phyloP scores from a whole-genome alignment of 176 grass and related monocot genomes.

The Saccharum officinarum region DNA sequence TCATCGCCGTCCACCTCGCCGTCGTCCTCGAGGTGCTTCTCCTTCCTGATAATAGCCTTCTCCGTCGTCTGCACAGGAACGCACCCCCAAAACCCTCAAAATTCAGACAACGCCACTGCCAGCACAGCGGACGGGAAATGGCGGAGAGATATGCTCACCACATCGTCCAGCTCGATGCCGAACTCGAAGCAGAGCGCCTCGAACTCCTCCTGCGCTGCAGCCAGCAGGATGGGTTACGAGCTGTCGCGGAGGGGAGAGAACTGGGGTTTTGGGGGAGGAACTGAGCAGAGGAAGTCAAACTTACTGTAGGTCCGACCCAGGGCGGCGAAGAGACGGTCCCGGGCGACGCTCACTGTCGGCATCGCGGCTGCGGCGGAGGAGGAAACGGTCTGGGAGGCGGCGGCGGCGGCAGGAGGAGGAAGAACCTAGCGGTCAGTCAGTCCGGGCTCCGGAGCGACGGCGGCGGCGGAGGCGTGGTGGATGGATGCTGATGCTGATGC shows the following conservation, averaged over 20 bases:
- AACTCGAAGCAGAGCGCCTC: constrained; percentile 88
- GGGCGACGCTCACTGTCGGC: constrained; percentile 73
- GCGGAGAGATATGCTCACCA: constrained; percentile 45
- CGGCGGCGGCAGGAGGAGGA: background rate
- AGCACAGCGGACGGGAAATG: background rate
- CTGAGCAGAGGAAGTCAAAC: background rate
- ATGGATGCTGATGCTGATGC: too few relatives aligned
- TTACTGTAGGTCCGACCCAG: constrained; percentile 65
- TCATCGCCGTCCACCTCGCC: constrained; percentile 52
- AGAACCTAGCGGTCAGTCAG: background rate
- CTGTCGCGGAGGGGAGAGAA: background rate
- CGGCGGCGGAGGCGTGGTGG: too few relatives aligned
- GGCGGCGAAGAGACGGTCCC: constrained; percentile 63
- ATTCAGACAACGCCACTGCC: background rate
- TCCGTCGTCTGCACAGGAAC: constrained; percentile 61
- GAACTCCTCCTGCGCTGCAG: constrained; percentile 78
- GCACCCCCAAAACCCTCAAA: background rate
- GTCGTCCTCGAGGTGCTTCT: constrained; percentile 79
- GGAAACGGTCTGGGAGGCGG: constrained; percentile 30
- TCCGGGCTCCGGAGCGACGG: too few relatives aligned
- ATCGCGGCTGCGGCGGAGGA: background rate
- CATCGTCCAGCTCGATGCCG: constrained; percentile 98
- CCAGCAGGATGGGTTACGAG: background rate
- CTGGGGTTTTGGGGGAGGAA: too few relatives aligned
- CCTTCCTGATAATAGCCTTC: constrained; percentile 91